Percentiles rank a stretch among this genome's conserved stretches.
Conservation (phyloP, 305 asterid genomes). For the Withania somnifera region DNA sequence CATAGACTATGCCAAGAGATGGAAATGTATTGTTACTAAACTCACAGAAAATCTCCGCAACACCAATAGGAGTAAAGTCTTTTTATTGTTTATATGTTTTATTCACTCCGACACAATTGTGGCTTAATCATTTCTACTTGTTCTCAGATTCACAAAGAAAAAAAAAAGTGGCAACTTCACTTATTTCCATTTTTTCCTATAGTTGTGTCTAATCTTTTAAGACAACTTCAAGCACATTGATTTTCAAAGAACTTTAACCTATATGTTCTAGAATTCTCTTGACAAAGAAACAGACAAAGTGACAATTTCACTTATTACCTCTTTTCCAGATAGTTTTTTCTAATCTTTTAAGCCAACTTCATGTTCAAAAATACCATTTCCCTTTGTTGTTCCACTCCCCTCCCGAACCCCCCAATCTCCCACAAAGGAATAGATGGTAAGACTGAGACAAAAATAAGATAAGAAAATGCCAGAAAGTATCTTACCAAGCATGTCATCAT, state of each 20-base stretch:
- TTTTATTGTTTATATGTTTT: background rate
- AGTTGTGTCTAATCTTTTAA: background rate
- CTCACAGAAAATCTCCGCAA: background rate
- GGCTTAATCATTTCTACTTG: background rate
- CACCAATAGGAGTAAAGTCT: background rate
- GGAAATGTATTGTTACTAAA: background rate
- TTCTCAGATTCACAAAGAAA: background rate
- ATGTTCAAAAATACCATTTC: background rate
- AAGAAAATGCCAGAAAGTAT: background rate
- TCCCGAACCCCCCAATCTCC: background rate
- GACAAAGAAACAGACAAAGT: too few relatives aligned
- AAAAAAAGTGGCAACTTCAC: background rate
- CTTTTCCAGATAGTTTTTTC: too few relatives aligned
- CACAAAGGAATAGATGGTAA: background rate
- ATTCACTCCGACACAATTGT: background rate
- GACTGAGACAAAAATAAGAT: background rate
- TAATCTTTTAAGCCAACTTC: too few relatives aligned
- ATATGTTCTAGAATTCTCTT: background rate
- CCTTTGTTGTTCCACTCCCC: background rate
- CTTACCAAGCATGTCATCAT: constrained; percentile 82
- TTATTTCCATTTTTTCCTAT: background rate
- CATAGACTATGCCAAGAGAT: background rate
- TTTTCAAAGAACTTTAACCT: background rate
- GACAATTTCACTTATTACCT: too few relatives aligned
- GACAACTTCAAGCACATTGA: background rate